Percentiles rank a stretch among this genome's conserved stretches.
Evolutionary conservation across 345 rosid genomes (phyloP).

Genomic region (Syzygium jambos): DNA sequence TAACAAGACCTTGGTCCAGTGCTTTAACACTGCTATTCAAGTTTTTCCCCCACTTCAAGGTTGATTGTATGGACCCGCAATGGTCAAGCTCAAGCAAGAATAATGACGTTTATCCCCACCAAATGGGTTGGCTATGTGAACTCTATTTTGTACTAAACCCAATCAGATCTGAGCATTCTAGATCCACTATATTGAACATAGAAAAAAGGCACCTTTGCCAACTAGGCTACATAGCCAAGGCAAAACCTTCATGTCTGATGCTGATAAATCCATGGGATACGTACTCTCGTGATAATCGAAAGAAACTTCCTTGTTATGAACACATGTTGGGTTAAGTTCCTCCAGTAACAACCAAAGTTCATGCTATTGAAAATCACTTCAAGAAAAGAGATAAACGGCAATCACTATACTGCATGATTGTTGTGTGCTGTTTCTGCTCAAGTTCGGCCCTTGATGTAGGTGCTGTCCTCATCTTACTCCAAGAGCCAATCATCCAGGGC

Average conservation of each 20-base stretch:
- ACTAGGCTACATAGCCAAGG: neutral
- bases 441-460: conserved; percentile 28
- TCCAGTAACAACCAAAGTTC: neutral
- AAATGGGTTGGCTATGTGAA: neutral
- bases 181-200: neutral
- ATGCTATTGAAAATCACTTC: neutral
- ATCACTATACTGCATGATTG: neutral
- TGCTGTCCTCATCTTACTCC: conserved; percentile 68
- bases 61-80: neutral
- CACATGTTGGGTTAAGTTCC: neutral
- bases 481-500: conserved; percentile 68
- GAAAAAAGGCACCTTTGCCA: neutral
- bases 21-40: neutral
- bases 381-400: neutral
- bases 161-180: neutral
- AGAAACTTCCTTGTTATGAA: neutral
- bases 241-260: neutral
- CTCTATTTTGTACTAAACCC: neutral
- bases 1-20: neutral
- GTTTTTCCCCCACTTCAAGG: neutral
- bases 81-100: neutral
- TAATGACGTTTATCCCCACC: neutral
- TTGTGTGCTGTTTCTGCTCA: neutral
- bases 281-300: neutral
- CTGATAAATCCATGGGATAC: neutral